Percentiles rank a stretch among this genome's conserved stretches.
Evolutionary conservation across 2,329 filamentous ascomycete genomes (phyloP).

Genomic region (Epicoccum nigrum): DNA sequence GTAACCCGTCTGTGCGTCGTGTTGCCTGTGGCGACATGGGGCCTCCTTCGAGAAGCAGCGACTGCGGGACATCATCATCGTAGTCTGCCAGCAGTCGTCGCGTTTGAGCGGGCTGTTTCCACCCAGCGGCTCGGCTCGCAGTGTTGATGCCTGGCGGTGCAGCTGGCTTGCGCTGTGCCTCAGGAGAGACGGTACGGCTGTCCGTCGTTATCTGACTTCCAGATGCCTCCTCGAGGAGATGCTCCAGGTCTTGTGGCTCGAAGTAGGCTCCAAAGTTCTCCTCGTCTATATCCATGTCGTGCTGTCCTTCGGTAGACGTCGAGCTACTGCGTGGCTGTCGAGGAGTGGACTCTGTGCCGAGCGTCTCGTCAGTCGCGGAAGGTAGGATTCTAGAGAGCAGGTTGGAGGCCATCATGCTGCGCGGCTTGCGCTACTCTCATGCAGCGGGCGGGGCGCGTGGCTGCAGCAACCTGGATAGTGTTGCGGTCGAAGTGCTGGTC

Average conservation of each 20-base stretch:
- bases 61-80: constrained; percentile 66
- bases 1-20: constrained; percentile 38
- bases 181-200: constrained; percentile 47
- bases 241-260: constrained; percentile 63
- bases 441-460: constrained; percentile 38
- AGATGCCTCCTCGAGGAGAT: constrained; percentile 59
- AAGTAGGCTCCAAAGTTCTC: constrained; percentile 58
- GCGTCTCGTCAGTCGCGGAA: constrained; percentile 54
- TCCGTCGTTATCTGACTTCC: constrained; percentile 56
- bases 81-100: constrained; percentile 45
- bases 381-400: constrained; percentile 60
- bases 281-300: constrained; percentile 57
- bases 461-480: constrained; percentile 17
- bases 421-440: constrained; percentile 23
- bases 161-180: constrained; percentile 35
- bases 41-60: constrained; percentile 64
- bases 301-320: constrained; percentile 49
- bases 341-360: constrained; percentile 49
- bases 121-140: constrained; percentile 41
- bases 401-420: constrained; percentile 59
- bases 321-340: constrained; percentile 28
- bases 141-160: constrained; percentile 35
- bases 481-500: constrained; percentile 25
- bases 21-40: constrained; percentile 29
- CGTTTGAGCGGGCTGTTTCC: constrained; percentile 43